Conservation (phyloP, 2,329 filamentous ascomycete species). For the Domatiomyces globalis region DNA sequence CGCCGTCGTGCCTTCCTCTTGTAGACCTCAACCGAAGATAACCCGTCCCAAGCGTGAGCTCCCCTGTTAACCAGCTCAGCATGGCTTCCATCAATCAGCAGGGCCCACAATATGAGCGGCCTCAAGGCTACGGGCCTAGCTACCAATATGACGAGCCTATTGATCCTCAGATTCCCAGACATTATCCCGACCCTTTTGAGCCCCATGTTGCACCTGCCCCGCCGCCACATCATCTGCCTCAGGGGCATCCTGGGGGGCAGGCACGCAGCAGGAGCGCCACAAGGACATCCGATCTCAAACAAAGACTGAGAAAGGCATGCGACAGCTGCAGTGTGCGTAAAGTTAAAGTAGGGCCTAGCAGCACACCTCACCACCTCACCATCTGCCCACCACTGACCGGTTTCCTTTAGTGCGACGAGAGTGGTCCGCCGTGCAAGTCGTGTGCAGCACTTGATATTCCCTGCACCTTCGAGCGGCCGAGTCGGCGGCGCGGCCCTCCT, state of each 20-base stretch:
- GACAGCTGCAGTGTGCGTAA: slow-evolving; percentile 41
- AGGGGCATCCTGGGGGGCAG: background rate
- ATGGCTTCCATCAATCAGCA: background rate
- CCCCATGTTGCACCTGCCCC: slow-evolving; percentile 2
- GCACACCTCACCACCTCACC: too few species aligned
- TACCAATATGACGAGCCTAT: slow-evolving; percentile 14
- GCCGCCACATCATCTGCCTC: background rate
- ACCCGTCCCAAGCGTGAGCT: background rate
- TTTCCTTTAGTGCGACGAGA: slow-evolving; percentile 44
- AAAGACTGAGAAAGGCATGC: slow-evolving; percentile 37
- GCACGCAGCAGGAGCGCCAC: background rate
- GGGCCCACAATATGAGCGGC: background rate
- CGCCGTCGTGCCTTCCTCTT: background rate
- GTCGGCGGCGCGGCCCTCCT: slow-evolving; percentile 48
- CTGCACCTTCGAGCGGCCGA: slow-evolving; percentile 52
- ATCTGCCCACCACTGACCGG: background rate
- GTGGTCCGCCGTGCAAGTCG: slow-evolving; percentile 51
- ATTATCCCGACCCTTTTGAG: slow-evolving; percentile 5
- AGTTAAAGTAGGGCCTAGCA: slow-evolving; percentile 32
- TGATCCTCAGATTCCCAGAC: slow-evolving; percentile 9
- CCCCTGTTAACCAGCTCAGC: background rate
- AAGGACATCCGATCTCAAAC: slow-evolving; percentile 18
- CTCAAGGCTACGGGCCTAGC: background rate
- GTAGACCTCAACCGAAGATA: background rate
- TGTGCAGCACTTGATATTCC: slow-evolving; percentile 52